These are phyloP conservation scores for Trichoderma sp. DNA, from an alignment of 2,329 filamentous ascomycete genomes.

Conservation along the genomic window DNA sequence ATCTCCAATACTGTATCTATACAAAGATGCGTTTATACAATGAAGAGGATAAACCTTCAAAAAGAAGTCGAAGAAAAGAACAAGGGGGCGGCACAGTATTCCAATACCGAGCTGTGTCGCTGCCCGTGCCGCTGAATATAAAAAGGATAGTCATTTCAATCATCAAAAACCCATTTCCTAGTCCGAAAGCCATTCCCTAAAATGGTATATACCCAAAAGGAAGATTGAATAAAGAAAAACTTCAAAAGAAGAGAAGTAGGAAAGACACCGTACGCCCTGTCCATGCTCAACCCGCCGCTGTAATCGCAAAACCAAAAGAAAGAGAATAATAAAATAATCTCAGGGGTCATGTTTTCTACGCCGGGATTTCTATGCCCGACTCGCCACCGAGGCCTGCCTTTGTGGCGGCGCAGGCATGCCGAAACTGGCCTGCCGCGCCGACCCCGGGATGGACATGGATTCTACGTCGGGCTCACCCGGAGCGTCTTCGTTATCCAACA, in stretches of 20 bases:
- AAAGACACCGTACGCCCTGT: not conserved
- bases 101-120: not conserved
- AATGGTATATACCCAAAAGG: constrained; percentile 5
- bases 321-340: not conserved
- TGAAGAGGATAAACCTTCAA: not conserved
- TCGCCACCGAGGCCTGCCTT: constrained; percentile 49
- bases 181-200: not conserved
- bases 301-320: not conserved
- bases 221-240: not conserved
- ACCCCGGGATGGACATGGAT: constrained; percentile 39
- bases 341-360: not conserved
- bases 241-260: not conserved
- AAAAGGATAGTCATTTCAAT: not conserved
- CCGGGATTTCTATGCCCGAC: constrained; percentile 42
- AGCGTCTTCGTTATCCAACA: constrained; percentile 55
- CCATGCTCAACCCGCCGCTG: not conserved
- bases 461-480: constrained; percentile 58
- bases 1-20: not conserved
- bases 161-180: not conserved
- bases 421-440: constrained; percentile 49
- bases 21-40: not conserved
- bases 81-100: not conserved
- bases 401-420: constrained; percentile 44
- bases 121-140: not conserved
- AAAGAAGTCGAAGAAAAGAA: not conserved